phyloP scores from a whole-genome alignment of 352 stramenopile genomes.

The Discostella stelligera region DNA sequence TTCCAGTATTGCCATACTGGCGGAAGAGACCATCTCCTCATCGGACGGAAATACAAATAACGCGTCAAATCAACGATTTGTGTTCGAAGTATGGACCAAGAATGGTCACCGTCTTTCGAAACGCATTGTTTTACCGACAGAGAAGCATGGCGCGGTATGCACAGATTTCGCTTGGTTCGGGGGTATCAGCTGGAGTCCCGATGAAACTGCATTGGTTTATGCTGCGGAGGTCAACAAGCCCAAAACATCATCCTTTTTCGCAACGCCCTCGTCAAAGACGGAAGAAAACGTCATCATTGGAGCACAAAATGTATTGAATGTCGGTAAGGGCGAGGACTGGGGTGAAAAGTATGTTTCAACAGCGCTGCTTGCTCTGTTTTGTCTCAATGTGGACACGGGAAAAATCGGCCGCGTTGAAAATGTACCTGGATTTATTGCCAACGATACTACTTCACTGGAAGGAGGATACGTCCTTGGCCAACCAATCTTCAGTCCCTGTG shows the following conservation, averaged over 20 bases:
- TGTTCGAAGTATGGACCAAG: constrained; percentile 70
- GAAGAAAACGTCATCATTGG: constrained; percentile 35
- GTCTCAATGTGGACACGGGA: constrained; percentile 57
- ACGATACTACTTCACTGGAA: constrained; percentile 19
- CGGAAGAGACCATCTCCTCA: constrained; percentile 35
- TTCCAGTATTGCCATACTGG: constrained; percentile 59
- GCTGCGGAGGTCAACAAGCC: constrained; percentile 57
- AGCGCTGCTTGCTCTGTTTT: constrained; percentile 61
- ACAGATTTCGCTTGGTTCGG: constrained; percentile 61
- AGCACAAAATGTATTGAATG: constrained; percentile 58
- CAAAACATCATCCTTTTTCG: constrained; percentile 63
- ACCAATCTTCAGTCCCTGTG: constrained; percentile 55
- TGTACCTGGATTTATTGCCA: constrained; percentile 43
- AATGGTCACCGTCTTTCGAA: constrained; percentile 42
- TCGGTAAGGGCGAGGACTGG: constrained; percentile 69
- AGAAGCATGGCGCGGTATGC: constrained; percentile 59
- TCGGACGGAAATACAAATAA: constrained; percentile 9
- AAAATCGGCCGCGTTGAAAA: constrained; percentile 57
- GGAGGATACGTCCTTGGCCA: constrained; percentile 59
- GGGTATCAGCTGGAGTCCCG: constrained; percentile 52
- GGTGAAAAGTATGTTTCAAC: constrained; percentile 66
- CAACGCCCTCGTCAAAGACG: not conserved
- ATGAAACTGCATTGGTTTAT: constrained; percentile 69
- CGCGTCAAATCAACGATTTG: constrained; percentile 25
- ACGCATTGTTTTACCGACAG: constrained; percentile 48